A percentile compares a stretch with the other conserved stretches of the same genome.
These are phyloP conservation scores for Mycogone perniciosa DNA, from an alignment of 2,329 filamentous ascomycete genomes.

Conservation along the genomic window DNA sequence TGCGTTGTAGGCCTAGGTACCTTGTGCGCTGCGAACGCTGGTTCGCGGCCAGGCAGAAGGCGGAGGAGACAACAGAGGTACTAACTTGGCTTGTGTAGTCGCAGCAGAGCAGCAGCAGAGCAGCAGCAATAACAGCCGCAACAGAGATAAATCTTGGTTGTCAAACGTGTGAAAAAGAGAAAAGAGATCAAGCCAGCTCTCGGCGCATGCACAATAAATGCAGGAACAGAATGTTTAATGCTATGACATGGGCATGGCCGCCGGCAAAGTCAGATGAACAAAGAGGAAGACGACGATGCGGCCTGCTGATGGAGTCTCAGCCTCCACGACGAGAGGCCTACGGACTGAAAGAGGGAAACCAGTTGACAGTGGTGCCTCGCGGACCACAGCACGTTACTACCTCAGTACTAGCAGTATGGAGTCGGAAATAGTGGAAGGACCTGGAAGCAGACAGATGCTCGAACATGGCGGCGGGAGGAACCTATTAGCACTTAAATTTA, in stretches of 20 bases:
- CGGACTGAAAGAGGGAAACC: not conserved
- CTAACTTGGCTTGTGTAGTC: not conserved
- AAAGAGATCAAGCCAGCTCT: not conserved
- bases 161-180: not conserved
- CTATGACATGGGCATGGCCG: constrained; percentile 10
- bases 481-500: not conserved
- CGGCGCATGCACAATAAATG: constrained; percentile 11
- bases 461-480: not conserved
- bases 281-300: constrained; percentile 23
- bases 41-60: constrained; percentile 14
- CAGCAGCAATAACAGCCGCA: constrained; percentile 3
- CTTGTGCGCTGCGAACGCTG: constrained; percentile 1
- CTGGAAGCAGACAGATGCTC: not conserved
- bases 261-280: constrained; percentile 10
- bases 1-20: constrained; percentile 1
- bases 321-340: constrained; percentile 22
- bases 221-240: constrained; percentile 6
- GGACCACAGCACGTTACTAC: constrained; percentile 8
- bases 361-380: constrained; percentile 13
- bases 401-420: not conserved
- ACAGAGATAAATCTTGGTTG: not conserved
- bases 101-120: constrained; percentile 12
- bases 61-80: not conserved
- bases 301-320: constrained; percentile 39
- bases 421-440: not conserved